Evolutionary conservation across 2,329 filamentous ascomycete species (phyloP), one percentile per base, ranked within the genome.

Genomic region (Alternaria viburni): DNA sequence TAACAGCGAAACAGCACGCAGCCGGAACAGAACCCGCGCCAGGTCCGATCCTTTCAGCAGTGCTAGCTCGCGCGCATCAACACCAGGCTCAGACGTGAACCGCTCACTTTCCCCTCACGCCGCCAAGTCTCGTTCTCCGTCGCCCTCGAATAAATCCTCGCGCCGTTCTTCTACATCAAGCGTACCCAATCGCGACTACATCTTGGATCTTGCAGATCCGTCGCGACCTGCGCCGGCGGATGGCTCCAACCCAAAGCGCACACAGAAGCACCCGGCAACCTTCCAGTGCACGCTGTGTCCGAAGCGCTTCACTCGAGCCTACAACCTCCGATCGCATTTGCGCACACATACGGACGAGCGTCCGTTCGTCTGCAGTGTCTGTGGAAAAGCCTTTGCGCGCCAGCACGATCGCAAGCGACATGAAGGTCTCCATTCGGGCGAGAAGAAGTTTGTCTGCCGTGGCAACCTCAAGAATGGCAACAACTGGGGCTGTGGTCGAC

Each of bases 371-470:
- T 99, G 96, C 77, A 97, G 93, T 0, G 93, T 98, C 9, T 99
- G 96, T 72, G 93, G 93, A 56, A 99, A 99, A 80, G 96, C 96
- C 0, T 99, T 99, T 81, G 96, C 96, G 6, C 91, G 96, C 25
- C 96, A 99, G 77, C 96, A 99, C 77, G 96, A 99, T 78, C 91
- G 96, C 49, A 99, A 99, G 81, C 91, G 96, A 43, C 96, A 99
- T 80, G 96, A 99, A 82, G 94, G 95, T 43, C 84, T 99, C 45
- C 96, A 99, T 76, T 96, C 93, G 0, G 96, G 96, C 45, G 96
- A 99, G 83, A 99, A 98, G 88, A 98, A 97, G 77, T 99, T 98
- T 77, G 92, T 98, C 8, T 99, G 96, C 82, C 93, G 93, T 70
- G 96, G 96, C 57, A 92, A 94, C 62, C 88, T 99, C 54, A 94